Evolutionary conservation across 2,329 filamentous ascomycete species (phyloP).

Genomic region (Lecanicillium sp.): DNA sequence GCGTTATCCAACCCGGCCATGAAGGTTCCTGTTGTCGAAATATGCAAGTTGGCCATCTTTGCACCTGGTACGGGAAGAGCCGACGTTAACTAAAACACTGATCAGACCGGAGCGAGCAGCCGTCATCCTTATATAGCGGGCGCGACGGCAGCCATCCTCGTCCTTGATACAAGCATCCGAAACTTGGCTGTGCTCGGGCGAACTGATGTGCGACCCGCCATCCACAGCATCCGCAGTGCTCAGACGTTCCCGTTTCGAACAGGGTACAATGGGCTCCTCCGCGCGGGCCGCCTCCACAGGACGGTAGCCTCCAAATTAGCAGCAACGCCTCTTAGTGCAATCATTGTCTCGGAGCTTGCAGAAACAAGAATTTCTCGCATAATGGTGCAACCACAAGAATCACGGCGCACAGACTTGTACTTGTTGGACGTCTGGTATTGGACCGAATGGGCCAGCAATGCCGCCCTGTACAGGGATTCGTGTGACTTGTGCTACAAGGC

Average conservation of each 20-base stretch:
- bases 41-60: neutral
- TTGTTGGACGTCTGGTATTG: neutral
- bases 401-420: conserved; percentile 9
- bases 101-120: neutral
- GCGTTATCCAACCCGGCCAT: neutral
- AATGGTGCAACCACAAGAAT: neutral
- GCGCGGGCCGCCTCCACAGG: conserved; percentile 9
- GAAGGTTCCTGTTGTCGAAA: neutral
- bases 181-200: conserved; percentile 3
- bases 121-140: neutral
- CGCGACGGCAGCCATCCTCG: neutral
- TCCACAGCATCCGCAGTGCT: conserved; percentile 1
- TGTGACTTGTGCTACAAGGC: conserved; percentile 1
- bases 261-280: neutral
- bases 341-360: neutral
- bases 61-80: neutral
- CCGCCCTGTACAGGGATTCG: neutral
- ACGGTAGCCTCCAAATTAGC: neutral
- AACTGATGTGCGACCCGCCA: conserved; percentile 1
- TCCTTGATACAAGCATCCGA: neutral
- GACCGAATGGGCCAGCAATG: neutral
- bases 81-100: neutral
- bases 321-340: neutral
- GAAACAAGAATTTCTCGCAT: neutral
- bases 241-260: conserved; percentile 3